These are phyloP conservation scores for Melampsora abietis-canadensis DNA, from an alignment of 1,284 basidiomycete genomes.

Conservation along the genomic window DNA sequence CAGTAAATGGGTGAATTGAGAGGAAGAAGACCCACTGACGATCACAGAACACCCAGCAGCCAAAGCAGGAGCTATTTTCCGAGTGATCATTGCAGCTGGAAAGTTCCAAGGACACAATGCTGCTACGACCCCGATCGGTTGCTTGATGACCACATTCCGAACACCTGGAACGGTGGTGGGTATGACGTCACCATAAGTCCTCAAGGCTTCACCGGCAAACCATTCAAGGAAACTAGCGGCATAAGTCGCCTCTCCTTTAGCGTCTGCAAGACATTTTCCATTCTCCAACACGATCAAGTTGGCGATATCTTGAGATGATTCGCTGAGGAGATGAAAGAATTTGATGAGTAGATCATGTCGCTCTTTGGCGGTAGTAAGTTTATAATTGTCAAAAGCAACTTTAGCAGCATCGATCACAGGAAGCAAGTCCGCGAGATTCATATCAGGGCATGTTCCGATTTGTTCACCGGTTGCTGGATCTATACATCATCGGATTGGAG, in stretches of 20 bases:
- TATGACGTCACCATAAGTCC: conserved; percentile 67
- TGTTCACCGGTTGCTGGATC: conserved; percentile 79
- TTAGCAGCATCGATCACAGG: conserved; percentile 73
- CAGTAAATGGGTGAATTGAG: neutral
- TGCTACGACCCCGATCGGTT: conserved; percentile 69
- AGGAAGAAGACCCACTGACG: conserved; percentile 15
- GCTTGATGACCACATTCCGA: conserved; percentile 88
- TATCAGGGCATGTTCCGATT: conserved; percentile 78
- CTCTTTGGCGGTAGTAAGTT: conserved; percentile 56
- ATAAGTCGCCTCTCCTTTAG: conserved; percentile 59
- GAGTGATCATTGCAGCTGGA: conserved; percentile 88
- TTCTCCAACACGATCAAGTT: conserved; percentile 78
- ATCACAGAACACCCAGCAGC: conserved; percentile 92
- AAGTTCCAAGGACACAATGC: conserved; percentile 64
- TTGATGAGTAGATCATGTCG: conserved; percentile 76
- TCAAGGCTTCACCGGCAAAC: conserved; percentile 58
- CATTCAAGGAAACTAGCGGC: conserved; percentile 38
- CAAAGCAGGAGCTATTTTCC: conserved; percentile 81
- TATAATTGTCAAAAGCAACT: conserved; percentile 72
- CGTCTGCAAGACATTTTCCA: conserved; percentile 79
- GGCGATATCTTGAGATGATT: conserved; percentile 75
- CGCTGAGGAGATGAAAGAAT: conserved; percentile 68
- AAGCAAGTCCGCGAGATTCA: conserved; percentile 75
- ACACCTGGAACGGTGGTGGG: conserved; percentile 70
- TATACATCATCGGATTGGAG: conserved; percentile 51